Evolutionary conservation across 768 basidiomycete species (phyloP).

Genomic region (Pleurotus platypus): DNA sequence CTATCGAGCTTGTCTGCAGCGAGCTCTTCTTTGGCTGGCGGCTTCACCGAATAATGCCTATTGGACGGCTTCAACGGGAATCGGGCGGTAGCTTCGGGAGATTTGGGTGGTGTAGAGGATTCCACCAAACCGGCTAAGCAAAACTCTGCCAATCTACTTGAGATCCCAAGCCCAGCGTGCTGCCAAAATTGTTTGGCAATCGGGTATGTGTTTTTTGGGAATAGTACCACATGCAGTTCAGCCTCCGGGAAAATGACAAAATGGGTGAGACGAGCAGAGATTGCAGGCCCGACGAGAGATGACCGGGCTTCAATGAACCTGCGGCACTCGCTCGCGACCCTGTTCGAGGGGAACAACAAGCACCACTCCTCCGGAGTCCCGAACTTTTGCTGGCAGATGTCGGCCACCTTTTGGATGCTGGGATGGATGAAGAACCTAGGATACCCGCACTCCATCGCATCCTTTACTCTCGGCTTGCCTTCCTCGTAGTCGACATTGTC

Average conservation of each 20-base stretch:
- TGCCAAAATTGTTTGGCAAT: slow-evolving; percentile 78
- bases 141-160: slow-evolving; percentile 63
- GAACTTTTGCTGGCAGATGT: slow-evolving; percentile 57
- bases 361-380: slow-evolving; percentile 55
- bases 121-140: slow-evolving; percentile 55
- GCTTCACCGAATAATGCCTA: slow-evolving; percentile 35
- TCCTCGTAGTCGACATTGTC: slow-evolving; percentile 79
- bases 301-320: slow-evolving; percentile 39
- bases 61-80: slow-evolving; percentile 27
- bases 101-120: slow-evolving; percentile 10
- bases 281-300: slow-evolving; percentile 31
- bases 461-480: slow-evolving; percentile 55
- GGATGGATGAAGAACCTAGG: slow-evolving; percentile 77
- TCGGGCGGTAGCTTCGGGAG: slow-evolving; percentile 8
- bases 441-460: slow-evolving; percentile 69
- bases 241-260: slow-evolving; percentile 46
- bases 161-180: slow-evolving; percentile 70
- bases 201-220: slow-evolving; percentile 42
- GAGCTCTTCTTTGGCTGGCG: background rate
- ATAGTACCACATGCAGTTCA: slow-evolving; percentile 58
- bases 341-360: slow-evolving; percentile 57
- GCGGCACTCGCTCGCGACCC: slow-evolving; percentile 54
- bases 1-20: slow-evolving; percentile 37
- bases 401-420: slow-evolving; percentile 61
- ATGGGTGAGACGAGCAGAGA: slow-evolving; percentile 44